These are phyloP conservation scores for Candolleomyces eurysporus DNA, from an alignment of 768 basidiomycete genomes.

Conservation along the genomic window DNA sequence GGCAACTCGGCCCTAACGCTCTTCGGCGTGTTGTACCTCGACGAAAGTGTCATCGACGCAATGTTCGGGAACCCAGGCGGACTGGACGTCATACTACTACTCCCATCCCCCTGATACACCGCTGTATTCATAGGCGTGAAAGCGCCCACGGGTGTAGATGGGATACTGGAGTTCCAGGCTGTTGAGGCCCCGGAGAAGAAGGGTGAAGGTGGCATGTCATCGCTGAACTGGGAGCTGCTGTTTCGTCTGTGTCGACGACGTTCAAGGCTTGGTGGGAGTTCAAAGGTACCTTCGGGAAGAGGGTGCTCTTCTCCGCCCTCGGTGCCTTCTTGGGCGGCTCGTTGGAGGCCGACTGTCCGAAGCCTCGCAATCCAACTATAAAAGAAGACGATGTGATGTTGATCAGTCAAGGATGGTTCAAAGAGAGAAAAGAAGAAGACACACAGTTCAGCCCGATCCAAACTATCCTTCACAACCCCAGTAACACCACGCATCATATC, in stretches of 20 bases:
- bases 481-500: conserved; percentile 92
- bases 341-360: conserved; percentile 72
- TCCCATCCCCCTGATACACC: not conserved
- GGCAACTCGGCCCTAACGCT: conserved; percentile 18
- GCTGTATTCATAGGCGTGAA: conserved; percentile 6
- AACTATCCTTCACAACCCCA: conserved; percentile 81
- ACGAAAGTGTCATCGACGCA: conserved; percentile 25
- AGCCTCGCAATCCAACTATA: conserved; percentile 81
- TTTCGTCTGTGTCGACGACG: conserved; percentile 16
- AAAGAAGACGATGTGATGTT: too few relatives aligned
- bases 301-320: conserved; percentile 13
- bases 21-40: conserved; percentile 24
- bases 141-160: conserved; percentile 30
- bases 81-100: conserved; percentile 3
- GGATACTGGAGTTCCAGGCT: conserved; percentile 31
- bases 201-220: conserved; percentile 19
- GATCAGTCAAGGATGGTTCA: conserved; percentile 7
- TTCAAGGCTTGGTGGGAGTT: not conserved
- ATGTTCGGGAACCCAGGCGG: conserved; percentile 17
- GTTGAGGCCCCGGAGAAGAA: conserved; percentile 27
- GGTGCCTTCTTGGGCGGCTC: conserved; percentile 30
- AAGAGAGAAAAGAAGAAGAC: conserved; percentile 7
- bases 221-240: conserved; percentile 19
- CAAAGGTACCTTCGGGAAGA: not conserved
- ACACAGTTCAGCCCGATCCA: conserved; percentile 88